Evolutionary conservation across 1,139 yeast genomes (phyloP).

Genomic region (Nakaseomyces uthaithaninus): DNA sequence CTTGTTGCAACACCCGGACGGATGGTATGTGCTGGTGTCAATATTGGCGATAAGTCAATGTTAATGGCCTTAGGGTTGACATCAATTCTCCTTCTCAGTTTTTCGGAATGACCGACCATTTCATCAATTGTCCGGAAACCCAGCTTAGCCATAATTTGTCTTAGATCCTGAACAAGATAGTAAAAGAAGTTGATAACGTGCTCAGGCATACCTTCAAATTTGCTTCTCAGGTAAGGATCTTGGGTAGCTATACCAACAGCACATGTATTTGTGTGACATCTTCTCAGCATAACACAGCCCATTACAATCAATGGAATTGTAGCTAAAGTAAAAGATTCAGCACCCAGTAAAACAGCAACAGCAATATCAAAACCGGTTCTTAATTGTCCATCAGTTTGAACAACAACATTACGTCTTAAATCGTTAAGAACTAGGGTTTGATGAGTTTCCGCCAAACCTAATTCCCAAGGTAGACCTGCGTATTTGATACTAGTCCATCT

Average conservation of each 20-base stretch:
- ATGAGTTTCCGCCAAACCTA: slow-evolving; percentile 96
- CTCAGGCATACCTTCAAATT: slow-evolving; percentile 95
- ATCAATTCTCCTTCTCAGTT: slow-evolving; percentile 76
- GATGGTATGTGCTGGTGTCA: slow-evolving; percentile 93
- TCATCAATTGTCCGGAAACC: slow-evolving; percentile 95
- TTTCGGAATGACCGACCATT: slow-evolving; percentile 97
- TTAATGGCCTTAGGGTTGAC: slow-evolving; percentile 86
- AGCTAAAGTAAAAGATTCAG: slow-evolving; percentile 98
- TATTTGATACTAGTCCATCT: slow-evolving; percentile 94
- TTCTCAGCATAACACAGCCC: slow-evolving; percentile 96
- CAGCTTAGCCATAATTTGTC: slow-evolving; percentile 85
- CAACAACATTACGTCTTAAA: slow-evolving; percentile 86
- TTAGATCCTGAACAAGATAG: slow-evolving; percentile 85
- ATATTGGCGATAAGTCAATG: slow-evolving; percentile 82
- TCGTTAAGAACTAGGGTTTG: slow-evolving; percentile 95
- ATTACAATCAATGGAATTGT: slow-evolving; percentile 94
- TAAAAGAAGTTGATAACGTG: slow-evolving; percentile 97
- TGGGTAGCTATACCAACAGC: slow-evolving; percentile 99
- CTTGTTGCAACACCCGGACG: slow-evolving; percentile 98
- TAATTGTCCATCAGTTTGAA: slow-evolving; percentile 96
- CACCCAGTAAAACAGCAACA: slow-evolving; percentile 90
- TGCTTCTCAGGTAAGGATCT: slow-evolving; percentile 87
- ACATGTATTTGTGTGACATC: slow-evolving; percentile 88
- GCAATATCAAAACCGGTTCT: slow-evolving; percentile 93
- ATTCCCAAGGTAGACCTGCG: slow-evolving; percentile 98